These are phyloP conservation scores for Sclerotiophoma versabilis DNA, from an alignment of 2,329 filamentous ascomycete species.

Conservation along the genomic window DNA sequence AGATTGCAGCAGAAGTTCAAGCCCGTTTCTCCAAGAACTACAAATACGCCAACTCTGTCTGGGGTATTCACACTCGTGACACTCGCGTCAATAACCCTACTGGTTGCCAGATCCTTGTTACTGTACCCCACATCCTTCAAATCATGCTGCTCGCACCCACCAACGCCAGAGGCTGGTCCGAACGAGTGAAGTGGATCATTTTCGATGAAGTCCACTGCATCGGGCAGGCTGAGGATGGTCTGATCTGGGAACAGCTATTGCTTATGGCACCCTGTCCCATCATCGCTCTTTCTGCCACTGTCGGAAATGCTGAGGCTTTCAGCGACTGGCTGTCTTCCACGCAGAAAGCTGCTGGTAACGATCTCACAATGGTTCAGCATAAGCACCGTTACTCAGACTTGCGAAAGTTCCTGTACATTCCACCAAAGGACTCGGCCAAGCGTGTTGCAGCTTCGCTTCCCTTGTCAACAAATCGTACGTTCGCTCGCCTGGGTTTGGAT, in stretches of 20 bases:
- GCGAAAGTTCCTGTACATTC: slow-evolving; percentile 73
- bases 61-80: slow-evolving; percentile 80
- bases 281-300: slow-evolving; percentile 79
- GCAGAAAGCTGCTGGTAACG: slow-evolving; percentile 67
- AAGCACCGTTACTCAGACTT: slow-evolving; percentile 76
- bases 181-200: slow-evolving; percentile 75
- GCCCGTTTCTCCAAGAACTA: slow-evolving; percentile 74
- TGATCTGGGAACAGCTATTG: slow-evolving; percentile 80
- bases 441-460: slow-evolving; percentile 57
- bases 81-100: slow-evolving; percentile 76
- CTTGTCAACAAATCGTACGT: slow-evolving; percentile 47
- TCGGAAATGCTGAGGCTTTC: slow-evolving; percentile 77
- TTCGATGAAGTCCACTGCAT: slow-evolving; percentile 87
- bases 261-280: slow-evolving; percentile 78
- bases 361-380: slow-evolving; percentile 73
- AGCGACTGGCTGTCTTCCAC: slow-evolving; percentile 70
- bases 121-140: slow-evolving; percentile 78
- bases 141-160: slow-evolving; percentile 72
- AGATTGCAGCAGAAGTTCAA: slow-evolving; percentile 81
- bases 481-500: slow-evolving; percentile 57
- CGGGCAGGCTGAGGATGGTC: slow-evolving; percentile 75
- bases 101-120: slow-evolving; percentile 77
- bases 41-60: slow-evolving; percentile 69
- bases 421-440: slow-evolving; percentile 52
- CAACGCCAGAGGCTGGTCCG: slow-evolving; percentile 75